These are phyloP conservation scores for Leccinum variicolor DNA, from an alignment of 768 basidiomycete genomes.

Conservation along the genomic window DNA sequence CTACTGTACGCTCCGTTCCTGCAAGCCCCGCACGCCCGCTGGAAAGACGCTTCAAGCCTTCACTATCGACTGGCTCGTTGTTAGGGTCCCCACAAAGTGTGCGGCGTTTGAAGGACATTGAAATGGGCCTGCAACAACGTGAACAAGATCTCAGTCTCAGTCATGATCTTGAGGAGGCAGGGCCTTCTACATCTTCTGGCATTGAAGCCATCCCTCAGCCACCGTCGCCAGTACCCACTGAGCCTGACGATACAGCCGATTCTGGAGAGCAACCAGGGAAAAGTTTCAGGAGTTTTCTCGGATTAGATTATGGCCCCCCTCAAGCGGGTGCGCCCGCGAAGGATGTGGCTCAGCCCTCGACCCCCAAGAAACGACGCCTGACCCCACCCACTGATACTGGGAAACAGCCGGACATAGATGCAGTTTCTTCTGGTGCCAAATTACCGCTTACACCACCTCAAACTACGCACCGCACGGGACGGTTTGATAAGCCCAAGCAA, in stretches of 20 bases:
- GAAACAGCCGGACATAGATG: background rate
- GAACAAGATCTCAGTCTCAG: conserved; percentile 10
- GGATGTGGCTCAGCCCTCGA: conserved; percentile 21
- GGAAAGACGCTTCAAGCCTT: background rate
- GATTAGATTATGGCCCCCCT: conserved; percentile 15
- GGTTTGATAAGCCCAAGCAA: background rate
- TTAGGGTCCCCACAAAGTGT: conserved; percentile 6
- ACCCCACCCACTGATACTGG: background rate
- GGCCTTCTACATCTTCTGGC: background rate
- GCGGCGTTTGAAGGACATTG: conserved; percentile 14
- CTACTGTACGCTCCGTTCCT: background rate
- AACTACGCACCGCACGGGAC: conserved; percentile 15
- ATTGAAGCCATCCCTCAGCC: conserved; percentile 13
- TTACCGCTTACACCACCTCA: conserved; percentile 26
- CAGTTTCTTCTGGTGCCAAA: background rate
- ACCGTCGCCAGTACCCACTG: conserved; percentile 26
- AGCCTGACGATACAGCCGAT: conserved; percentile 20
- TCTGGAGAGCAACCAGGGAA: conserved; percentile 8
- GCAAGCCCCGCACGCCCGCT: background rate
- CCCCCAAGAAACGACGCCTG: conserved; percentile 22
- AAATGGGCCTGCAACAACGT: conserved; percentile 16
- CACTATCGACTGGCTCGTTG: background rate
- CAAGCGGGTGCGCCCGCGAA: background rate
- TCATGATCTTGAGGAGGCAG: conserved; percentile 3
- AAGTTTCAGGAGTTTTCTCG: conserved; percentile 23